Evolutionary conservation across 257 asterid species (phyloP).

Genomic region (Rhazya stricta): DNA sequence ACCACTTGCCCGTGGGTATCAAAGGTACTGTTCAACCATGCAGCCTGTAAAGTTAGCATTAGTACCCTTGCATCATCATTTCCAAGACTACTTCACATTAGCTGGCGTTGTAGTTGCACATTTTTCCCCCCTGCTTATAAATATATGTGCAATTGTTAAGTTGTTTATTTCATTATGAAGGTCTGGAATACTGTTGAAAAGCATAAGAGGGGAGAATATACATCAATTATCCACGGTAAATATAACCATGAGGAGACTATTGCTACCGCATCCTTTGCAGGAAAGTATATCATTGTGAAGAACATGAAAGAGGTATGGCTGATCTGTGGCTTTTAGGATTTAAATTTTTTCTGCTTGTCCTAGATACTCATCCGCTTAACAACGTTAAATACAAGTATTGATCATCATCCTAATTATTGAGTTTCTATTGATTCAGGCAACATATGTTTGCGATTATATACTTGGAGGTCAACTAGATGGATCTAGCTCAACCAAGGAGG

Average conservation of each 20-base stretch:
- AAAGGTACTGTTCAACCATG: constrained; percentile 43
- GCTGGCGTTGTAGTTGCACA: not conserved
- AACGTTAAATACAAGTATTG: not conserved
- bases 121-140: not conserved
- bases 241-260: constrained; percentile 89
- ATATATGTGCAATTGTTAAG: not conserved
- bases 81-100: not conserved
- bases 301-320: constrained; percentile 76
- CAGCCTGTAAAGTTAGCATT: not conserved
- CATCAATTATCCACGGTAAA: constrained; percentile 95
- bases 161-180: constrained; percentile 25
- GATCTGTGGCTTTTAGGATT: not conserved
- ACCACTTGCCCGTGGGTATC: constrained; percentile 99
- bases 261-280: constrained; percentile 99
- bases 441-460: constrained; percentile 86
- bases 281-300: constrained; percentile 77
- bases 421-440: constrained; percentile 52
- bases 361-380: not conserved
- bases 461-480: constrained; percentile 92
- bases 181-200: constrained; percentile 93
- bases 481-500: constrained; percentile 96
- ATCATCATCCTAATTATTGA: not conserved
- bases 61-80: not conserved
- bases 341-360: not conserved
- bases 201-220: constrained; percentile 94